Evolutionary conservation across 805 yeast species (phyloP).

Genomic region (Starmerella bombi): DNA sequence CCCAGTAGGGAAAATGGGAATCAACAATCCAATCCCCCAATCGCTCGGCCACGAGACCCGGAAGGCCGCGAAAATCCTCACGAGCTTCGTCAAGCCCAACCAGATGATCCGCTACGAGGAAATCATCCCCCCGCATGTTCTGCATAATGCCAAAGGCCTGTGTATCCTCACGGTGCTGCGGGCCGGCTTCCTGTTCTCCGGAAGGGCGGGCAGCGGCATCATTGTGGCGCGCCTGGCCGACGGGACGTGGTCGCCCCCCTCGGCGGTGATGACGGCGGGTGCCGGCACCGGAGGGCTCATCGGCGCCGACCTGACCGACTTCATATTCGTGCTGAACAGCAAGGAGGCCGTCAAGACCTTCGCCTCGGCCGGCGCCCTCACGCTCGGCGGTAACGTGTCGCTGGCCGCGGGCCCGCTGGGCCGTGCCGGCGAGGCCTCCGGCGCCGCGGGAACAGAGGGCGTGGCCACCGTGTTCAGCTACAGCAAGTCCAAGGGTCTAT

Average conservation of each 20-base stretch:
- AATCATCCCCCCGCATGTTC: conserved; percentile 77
- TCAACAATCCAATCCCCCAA: conserved; percentile 92
- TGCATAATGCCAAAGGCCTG: conserved; percentile 82
- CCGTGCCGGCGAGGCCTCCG: conserved; percentile 94
- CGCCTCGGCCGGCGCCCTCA: conserved; percentile 86
- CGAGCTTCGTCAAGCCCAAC: conserved; percentile 88
- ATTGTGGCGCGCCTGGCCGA: conserved; percentile 88
- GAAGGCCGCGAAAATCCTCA: conserved; percentile 83
- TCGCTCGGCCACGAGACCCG: conserved; percentile 77
- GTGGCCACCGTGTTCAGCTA: conserved; percentile 88
- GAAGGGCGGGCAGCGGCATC: conserved; percentile 95
- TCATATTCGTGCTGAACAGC: conserved; percentile 81
- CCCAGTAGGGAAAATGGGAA: conserved; percentile 32
- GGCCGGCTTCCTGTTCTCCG: conserved; percentile 92
- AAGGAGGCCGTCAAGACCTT: conserved; percentile 83
- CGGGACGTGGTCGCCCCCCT: conserved; percentile 95
- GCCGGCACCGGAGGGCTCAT: conserved; percentile 98
- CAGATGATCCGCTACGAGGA: conserved; percentile 77
- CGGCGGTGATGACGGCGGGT: conserved; percentile 90
- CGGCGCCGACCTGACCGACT: conserved; percentile 93
- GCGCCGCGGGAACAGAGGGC: conserved; percentile 73
- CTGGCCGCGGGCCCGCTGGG: conserved; percentile 97
- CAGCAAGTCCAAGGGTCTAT: conserved; percentile 90
- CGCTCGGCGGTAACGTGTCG: conserved; percentile 88
- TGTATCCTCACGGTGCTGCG: conserved; percentile 88